A percentile compares a stretch with the other conserved stretches of the same genome.
Conservation (phyloP, 1,139 yeast genomes). For the Pneumocystis wakefieldiae region DNA sequence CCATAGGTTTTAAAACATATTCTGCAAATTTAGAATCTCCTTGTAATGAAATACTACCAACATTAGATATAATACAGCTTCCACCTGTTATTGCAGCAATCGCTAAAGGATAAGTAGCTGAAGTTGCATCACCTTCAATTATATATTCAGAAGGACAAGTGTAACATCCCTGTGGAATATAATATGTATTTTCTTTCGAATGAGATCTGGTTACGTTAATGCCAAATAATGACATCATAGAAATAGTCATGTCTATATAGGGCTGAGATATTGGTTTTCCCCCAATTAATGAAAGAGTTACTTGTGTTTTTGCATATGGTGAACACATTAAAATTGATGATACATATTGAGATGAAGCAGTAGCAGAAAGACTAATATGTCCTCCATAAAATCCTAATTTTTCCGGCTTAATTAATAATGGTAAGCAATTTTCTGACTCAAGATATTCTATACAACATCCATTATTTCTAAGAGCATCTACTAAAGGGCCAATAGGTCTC, state of each 20-base stretch:
- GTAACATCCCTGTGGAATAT: slow-evolving; percentile 74
- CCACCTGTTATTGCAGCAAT: slow-evolving; percentile 97
- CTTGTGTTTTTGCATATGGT: slow-evolving; percentile 82
- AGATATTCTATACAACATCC: slow-evolving; percentile 63
- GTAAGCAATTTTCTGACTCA: slow-evolving; percentile 70
- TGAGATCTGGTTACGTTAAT: slow-evolving; percentile 56
- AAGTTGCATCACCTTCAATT: slow-evolving; percentile 95
- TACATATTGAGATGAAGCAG: slow-evolving; percentile 92
- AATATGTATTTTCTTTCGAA: slow-evolving; percentile 68
- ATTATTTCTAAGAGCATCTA: slow-evolving; percentile 69
- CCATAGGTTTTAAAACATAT: slow-evolving; percentile 89
- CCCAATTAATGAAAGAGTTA: slow-evolving; percentile 75
- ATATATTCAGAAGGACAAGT: slow-evolving; percentile 70
- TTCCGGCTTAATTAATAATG: slow-evolving; percentile 49
- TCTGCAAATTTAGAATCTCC: slow-evolving; percentile 96
- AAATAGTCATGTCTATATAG: slow-evolving; percentile 92
- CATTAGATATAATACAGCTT: slow-evolving; percentile 82
- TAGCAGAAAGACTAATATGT: slow-evolving; percentile 81
- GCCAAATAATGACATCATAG: slow-evolving; percentile 89
- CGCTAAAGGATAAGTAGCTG: slow-evolving; percentile 95
- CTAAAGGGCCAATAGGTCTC: slow-evolving; percentile 92
- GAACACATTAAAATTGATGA: slow-evolving; percentile 95
- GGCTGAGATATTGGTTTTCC: slow-evolving; percentile 94
- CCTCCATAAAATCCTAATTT: slow-evolving; percentile 76
- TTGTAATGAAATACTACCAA: slow-evolving; percentile 81